Base-by-base conservation (phyloP, 1,284 basidiomycete genomes). In the Malassezia psittaci region DNA sequence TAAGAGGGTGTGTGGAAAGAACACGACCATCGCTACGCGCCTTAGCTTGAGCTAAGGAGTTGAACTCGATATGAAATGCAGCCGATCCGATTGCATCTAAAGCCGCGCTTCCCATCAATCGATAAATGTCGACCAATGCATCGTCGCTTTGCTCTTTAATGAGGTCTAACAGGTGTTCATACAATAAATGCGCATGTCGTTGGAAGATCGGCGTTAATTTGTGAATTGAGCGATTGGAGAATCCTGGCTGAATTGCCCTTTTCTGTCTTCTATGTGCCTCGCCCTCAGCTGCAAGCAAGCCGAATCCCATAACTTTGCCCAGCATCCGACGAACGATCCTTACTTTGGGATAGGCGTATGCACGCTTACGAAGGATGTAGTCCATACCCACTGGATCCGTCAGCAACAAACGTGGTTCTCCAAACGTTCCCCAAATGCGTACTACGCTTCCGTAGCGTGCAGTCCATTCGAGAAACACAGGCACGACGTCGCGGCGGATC, bases 281-380 rank as follows among this genome's bases (percentile, higher is more conserved):
- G 2, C 69, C 69, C 35, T 74, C 72, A 0, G 60, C 62, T 5
- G 64, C 63, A 10, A 74, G 29, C 1, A 74, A 48, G 8, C 72
- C 70, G 10, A 72, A 52, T 3, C 72, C 72, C n/a, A 74, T 57
- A n/a, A 65, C 48, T 36, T 59, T 53, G 34, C 61, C 61, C 21
- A 72, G 57, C 15, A 65, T 51, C 10, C 60, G 33, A 13, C 56
- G 44, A 1, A 62, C 54, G 3, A 57, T 40, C 1, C 54, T 36
- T 0, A 67, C 64, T 46, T 74, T 74, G 36, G 71, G 69, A 50
- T 61, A 74, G 6, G 57, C 51, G 54, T 74, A 73, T 19, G 36
- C 45, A 7, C 46, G 44, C 12, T 48, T 52, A 4, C 46, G 45
- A 15, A 57, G 40, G 6, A 57, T 45, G 42, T 57, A 36, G 34